Evolutionary conservation across 192 early-diverging fungal species (phyloP).

Genomic region (Linnemannia zychae): DNA sequence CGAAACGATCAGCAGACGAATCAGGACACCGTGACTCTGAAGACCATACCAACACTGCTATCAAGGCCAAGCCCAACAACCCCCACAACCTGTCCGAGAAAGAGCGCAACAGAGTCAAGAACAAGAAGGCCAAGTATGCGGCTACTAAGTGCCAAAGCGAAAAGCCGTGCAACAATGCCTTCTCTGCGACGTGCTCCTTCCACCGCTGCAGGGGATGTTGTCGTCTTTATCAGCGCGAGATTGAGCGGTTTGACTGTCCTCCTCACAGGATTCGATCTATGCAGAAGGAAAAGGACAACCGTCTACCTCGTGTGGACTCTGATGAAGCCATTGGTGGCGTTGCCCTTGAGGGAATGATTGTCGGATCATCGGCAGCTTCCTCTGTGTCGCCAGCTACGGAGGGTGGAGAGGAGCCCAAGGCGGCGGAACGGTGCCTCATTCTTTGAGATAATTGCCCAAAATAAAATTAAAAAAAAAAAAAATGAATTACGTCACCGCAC

Average conservation of each 20-base stretch:
- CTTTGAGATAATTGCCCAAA: no score
- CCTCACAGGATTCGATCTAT: slow-evolving; percentile 31
- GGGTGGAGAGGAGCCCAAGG: neutral
- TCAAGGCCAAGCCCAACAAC: neutral
- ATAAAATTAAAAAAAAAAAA: no score
- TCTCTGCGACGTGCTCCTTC: slow-evolving; percentile 37
- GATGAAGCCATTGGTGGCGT: slow-evolving; percentile 42
- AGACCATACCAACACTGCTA: neutral
- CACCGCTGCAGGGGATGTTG: slow-evolving; percentile 50
- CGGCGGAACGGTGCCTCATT: slow-evolving; percentile 8
- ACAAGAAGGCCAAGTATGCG: slow-evolving; percentile 40
- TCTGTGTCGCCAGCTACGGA: neutral
- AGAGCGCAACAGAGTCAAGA: slow-evolving; percentile 4
- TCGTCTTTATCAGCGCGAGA: slow-evolving; percentile 19
- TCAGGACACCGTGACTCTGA: slow-evolving; percentile 32
- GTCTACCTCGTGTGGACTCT: slow-evolving; percentile 41
- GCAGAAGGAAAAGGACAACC: neutral
- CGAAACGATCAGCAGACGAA: slow-evolving; percentile 41
- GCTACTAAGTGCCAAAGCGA: slow-evolving; percentile 21
- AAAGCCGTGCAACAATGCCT: slow-evolving; percentile 26
- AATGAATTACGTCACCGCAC: neutral
- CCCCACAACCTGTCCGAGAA: neutral
- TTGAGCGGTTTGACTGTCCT: slow-evolving; percentile 32
- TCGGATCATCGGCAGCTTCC: neutral
- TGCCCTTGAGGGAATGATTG: slow-evolving; percentile 49